Conservation (phyloP, 106 monocot genomes). For the Triglochin maritima region DNA sequence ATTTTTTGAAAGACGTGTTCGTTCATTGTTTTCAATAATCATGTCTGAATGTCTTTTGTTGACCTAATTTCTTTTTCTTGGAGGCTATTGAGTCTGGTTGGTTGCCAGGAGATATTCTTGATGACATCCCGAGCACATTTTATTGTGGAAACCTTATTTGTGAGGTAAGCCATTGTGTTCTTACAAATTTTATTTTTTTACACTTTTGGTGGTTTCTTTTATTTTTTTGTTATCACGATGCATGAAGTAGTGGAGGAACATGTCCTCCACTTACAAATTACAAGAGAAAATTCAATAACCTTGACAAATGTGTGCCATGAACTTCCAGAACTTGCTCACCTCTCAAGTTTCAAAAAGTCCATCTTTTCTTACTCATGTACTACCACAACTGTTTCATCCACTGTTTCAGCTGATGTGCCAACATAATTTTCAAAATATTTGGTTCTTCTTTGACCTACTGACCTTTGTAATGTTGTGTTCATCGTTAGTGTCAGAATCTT, state of each 20-base stretch:
- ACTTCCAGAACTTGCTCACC: too few relatives aligned
- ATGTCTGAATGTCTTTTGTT: not conserved
- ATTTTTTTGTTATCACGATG: not conserved
- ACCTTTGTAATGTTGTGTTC: too few relatives aligned
- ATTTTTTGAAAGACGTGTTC: not conserved
- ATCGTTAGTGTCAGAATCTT: too few relatives aligned
- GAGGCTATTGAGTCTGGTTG: slow-evolving; percentile 85
- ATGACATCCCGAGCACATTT: slow-evolving; percentile 92
- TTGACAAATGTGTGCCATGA: too few relatives aligned
- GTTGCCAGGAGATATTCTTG: slow-evolving; percentile 84
- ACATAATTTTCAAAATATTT: too few relatives aligned
- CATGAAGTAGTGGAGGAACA: not conserved
- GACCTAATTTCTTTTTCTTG: slow-evolving; percentile 1
- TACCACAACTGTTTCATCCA: too few relatives aligned
- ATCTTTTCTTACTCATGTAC: too few relatives aligned
- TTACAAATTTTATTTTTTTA: not conserved
- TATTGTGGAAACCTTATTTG: slow-evolving; percentile 64
- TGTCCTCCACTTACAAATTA: too few relatives aligned
- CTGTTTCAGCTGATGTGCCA: too few relatives aligned
- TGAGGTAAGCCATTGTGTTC: slow-evolving; percentile 49
- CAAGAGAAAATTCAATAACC: too few relatives aligned
- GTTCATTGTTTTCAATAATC: not conserved
- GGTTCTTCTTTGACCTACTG: too few relatives aligned
- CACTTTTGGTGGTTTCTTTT: not conserved
- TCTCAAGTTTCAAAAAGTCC: too few relatives aligned